Evolutionary conservation across 805 yeast species (phyloP), one percentile per base, ranked within the genome.

Genomic region (Candida pseudofarinosa): DNA sequence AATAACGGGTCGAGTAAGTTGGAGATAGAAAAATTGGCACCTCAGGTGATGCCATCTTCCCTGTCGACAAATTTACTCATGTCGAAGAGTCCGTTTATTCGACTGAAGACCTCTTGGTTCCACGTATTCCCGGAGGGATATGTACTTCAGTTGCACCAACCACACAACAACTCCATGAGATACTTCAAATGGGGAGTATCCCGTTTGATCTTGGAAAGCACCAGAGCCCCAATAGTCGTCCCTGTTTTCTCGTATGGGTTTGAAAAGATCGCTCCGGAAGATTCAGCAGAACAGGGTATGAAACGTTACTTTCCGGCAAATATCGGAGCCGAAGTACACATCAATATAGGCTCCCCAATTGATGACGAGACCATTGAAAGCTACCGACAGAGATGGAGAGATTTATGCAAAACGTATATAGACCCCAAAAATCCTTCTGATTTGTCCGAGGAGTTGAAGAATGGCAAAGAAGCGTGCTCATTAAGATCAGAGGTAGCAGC

Each of bases 171-270:
- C 51, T 88, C 97, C 3, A 87, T 93, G 93, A 72, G 97, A 48
- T 91, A 87, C 63, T 91, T 93, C 72, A 84, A 87, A 58, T 91
- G 98, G 98, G 99, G 99, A 0, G 81, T 89, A 1, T 79, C 96
- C 2, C 73, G 99, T 51, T 59, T 90, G 51, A 73, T 93, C 4
- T 64, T 93, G 42, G 99, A 91, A 60, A 72, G 95, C 7, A 81
- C 91, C 0, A 76, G 77, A 45, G 80, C 91, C 0, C 98, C 99
- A 0, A 79, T 90, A 1, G 78, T 91, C 13, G 80, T 93, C 13
- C 98, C 98, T 1, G 84, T 91, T 14, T 91, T 83, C 56, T 69
- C 87, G 4, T 76, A 81, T 39, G 99, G 99, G 0, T 85, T 91
- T 54, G 96, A 91, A 58, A 80, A 83, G 55, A 77, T 90, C 19